phyloP scores from a whole-genome alignment of 2,329 filamentous ascomycete genomes.

The Fusarium albosuccineum region DNA sequence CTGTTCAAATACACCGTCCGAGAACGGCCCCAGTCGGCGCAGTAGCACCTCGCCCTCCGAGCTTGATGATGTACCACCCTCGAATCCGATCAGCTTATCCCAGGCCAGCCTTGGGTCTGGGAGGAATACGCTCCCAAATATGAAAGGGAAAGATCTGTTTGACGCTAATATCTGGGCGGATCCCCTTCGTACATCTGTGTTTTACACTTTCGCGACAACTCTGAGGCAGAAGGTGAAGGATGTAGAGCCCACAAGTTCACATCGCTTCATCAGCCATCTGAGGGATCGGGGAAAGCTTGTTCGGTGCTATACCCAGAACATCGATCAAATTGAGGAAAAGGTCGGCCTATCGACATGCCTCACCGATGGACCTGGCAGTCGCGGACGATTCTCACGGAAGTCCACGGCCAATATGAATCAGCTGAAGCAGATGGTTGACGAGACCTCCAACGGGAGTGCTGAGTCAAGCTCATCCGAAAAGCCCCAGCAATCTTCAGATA shows the following conservation, averaged over 20 bases:
- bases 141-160: slow-evolving; percentile 79
- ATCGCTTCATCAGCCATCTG: slow-evolving; percentile 76
- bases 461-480: slow-evolving; percentile 42
- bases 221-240: slow-evolving; percentile 73
- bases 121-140: slow-evolving; percentile 63
- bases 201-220: slow-evolving; percentile 79
- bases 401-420: slow-evolving; percentile 53
- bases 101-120: slow-evolving; percentile 51
- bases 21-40: slow-evolving; percentile 51
- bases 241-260: slow-evolving; percentile 74
- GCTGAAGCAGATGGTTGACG: slow-evolving; percentile 55
- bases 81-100: slow-evolving; percentile 55
- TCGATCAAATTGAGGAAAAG: slow-evolving; percentile 79
- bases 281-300: slow-evolving; percentile 77
- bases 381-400: slow-evolving; percentile 69
- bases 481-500: slow-evolving; percentile 33
- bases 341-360: slow-evolving; percentile 76
- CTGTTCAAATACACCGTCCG: slow-evolving; percentile 53
- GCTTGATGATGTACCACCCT: slow-evolving; percentile 58
- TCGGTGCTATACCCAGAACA: slow-evolving; percentile 81
- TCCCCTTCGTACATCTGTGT: slow-evolving; percentile 75
- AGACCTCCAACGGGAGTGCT: slow-evolving; percentile 41
- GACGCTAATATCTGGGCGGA: slow-evolving; percentile 79
- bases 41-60: slow-evolving; percentile 60
- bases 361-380: slow-evolving; percentile 70